Conservation (phyloP, 345 rosid species). For the Salix dunnii region DNA sequence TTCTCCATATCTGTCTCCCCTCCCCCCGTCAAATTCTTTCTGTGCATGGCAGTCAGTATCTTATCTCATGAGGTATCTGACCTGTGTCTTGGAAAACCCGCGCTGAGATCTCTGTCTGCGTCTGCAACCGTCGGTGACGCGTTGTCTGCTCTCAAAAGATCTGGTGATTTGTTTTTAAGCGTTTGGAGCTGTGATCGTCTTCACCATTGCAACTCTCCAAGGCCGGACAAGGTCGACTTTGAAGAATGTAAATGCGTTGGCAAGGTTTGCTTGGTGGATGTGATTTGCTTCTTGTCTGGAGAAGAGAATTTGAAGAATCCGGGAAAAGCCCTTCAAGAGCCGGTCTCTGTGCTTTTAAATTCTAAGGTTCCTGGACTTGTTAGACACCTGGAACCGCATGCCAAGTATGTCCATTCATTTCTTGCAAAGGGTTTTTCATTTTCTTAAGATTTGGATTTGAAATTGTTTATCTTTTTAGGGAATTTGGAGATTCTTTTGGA, state of each 20-base stretch:
- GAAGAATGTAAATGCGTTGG: conserved; percentile 53
- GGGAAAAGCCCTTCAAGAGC: conserved; percentile 37
- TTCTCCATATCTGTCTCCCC: not conserved
- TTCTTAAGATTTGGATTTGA: not conserved
- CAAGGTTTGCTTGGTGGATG: conserved; percentile 62
- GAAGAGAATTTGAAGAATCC: conserved; percentile 48
- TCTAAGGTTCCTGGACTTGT: conserved; percentile 33
- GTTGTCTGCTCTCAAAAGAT: conserved; percentile 37
- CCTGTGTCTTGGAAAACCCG: conserved; percentile 67
- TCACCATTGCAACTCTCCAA: not conserved
- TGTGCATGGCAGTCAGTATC: conserved; percentile 59
- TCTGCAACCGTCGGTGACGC: conserved; percentile 64
- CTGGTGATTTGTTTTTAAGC: conserved; percentile 42
- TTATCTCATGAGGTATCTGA: conserved; percentile 48
- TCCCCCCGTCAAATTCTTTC: not conserved
- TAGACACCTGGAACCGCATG: conserved; percentile 48
- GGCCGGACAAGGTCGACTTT: not conserved
- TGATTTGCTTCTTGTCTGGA: conserved; percentile 49
- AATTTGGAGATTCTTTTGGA: not conserved
- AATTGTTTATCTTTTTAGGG: not conserved
- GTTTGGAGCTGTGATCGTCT: conserved; percentile 50
- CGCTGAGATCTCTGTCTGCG: conserved; percentile 47
- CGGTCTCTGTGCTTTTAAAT: conserved; percentile 35
- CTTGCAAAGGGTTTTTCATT: not conserved
- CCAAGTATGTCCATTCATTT: conserved; percentile 37